These are phyloP conservation scores for Ophiostoma montium DNA, from an alignment of 2,329 filamentous ascomycete species.

Conservation along the genomic window DNA sequence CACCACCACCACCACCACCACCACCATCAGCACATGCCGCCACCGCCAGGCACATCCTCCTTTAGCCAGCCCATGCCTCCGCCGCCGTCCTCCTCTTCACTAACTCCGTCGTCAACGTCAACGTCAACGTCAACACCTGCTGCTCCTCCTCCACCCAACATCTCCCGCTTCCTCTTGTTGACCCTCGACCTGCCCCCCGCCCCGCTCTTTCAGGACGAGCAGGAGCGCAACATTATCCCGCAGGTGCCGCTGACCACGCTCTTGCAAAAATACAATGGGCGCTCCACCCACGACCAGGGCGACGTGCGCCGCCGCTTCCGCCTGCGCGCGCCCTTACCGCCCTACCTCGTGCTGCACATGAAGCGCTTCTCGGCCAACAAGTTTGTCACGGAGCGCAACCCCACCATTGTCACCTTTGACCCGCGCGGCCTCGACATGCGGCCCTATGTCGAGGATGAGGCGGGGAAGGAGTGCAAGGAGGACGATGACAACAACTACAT, in stretches of 20 bases:
- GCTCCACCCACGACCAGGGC: constrained; percentile 73
- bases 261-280: constrained; percentile 83
- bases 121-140: neutral
- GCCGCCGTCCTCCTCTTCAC: neutral
- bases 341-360: constrained; percentile 84
- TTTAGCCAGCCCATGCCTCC: neutral
- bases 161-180: constrained; percentile 74
- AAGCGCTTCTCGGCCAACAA: constrained; percentile 97
- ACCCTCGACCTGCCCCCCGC: constrained; percentile 86
- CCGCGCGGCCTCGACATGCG: constrained; percentile 69
- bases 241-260: constrained; percentile 74
- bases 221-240: constrained; percentile 92
- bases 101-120: no score
- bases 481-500: constrained; percentile 90
- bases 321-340: constrained; percentile 77
- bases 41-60: neutral
- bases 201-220: constrained; percentile 89
- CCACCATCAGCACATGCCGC: neutral
- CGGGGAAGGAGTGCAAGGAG: constrained; percentile 36
- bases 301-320: constrained; percentile 81
- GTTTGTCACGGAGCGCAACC: constrained; percentile 90
- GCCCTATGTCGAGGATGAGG: constrained; percentile 78
- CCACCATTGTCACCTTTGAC: constrained; percentile 95
- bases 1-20: neutral
- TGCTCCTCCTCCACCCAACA: constrained; percentile 38